Evolutionary conservation across 1,284 basidiomycete species (phyloP).

Genomic region (Filobasidium uniguttulatum): DNA sequence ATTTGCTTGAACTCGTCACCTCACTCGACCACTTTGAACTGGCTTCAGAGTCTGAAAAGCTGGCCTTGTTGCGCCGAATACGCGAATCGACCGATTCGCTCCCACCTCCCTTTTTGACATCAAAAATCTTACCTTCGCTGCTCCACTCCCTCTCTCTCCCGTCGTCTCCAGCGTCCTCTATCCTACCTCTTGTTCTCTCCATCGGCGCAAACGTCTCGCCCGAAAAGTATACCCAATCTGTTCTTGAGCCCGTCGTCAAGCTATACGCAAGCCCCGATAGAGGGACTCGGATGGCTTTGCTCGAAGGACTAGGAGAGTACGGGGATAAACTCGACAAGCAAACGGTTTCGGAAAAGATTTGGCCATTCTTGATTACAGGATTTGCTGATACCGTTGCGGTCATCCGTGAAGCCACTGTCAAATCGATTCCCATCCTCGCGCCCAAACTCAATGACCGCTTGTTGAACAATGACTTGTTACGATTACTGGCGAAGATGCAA

Average conservation of each 20-base stretch:
- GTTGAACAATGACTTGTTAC: slow-evolving; percentile 90
- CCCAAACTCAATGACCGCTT: slow-evolving; percentile 78
- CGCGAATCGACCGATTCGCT: slow-evolving; percentile 68
- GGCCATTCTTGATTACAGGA: slow-evolving; percentile 88
- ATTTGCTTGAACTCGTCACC: slow-evolving; percentile 68
- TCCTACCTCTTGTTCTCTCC: slow-evolving; percentile 67
- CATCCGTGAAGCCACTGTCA: slow-evolving; percentile 87
- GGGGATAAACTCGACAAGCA: slow-evolving; percentile 75
- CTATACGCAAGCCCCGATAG: slow-evolving; percentile 78
- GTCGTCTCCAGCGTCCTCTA: slow-evolving; percentile 60
- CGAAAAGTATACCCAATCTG: slow-evolving; percentile 54
- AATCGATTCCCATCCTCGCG: slow-evolving; percentile 68
- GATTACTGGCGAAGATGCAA: slow-evolving; percentile 84
- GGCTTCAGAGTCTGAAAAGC: slow-evolving; percentile 68
- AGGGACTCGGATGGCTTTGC: slow-evolving; percentile 80
- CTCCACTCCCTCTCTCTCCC: slow-evolving; percentile 72
- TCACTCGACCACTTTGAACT: slow-evolving; percentile 80
- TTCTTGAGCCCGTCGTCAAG: slow-evolving; percentile 66
- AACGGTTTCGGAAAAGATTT: slow-evolving; percentile 73
- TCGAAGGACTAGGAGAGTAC: slow-evolving; percentile 75
- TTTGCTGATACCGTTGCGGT: slow-evolving; percentile 87
- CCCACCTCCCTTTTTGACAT: slow-evolving; percentile 72
- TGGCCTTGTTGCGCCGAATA: slow-evolving; percentile 58
- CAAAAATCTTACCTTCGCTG: slow-evolving; percentile 75
- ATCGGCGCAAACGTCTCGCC: slow-evolving; percentile 60